These are phyloP conservation scores for Paramarasmius palmivorus DNA, from an alignment of 1,284 basidiomycete genomes.

Conservation along the genomic window DNA sequence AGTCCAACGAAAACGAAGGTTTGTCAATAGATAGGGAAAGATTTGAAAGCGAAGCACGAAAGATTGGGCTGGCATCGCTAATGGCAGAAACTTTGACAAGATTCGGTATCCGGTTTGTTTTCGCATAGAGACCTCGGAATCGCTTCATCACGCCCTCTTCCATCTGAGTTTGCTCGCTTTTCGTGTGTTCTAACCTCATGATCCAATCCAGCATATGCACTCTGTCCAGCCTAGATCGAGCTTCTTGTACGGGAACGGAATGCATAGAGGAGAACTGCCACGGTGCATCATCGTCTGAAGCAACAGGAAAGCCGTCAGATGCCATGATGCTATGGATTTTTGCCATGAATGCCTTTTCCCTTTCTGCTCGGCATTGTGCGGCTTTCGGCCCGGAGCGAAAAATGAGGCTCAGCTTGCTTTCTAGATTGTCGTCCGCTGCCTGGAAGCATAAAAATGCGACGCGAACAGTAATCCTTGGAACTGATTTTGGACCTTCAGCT, in stretches of 20 bases:
- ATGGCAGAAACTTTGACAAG: constrained; percentile 37
- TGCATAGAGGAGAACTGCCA: constrained; percentile 65
- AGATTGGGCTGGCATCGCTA: constrained; percentile 66
- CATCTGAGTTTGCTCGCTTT: constrained; percentile 32
- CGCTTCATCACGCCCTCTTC: constrained; percentile 33
- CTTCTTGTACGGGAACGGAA: constrained; percentile 72
- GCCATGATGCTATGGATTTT: constrained; percentile 68
- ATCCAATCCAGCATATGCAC: constrained; percentile 85
- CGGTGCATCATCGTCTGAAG: constrained; percentile 24
- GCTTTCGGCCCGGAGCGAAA: constrained; percentile 81
- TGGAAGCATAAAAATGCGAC: constrained; percentile 72
- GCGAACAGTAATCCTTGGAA: constrained; percentile 68
- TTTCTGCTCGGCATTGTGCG: constrained; percentile 70
- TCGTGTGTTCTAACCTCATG: constrained; percentile 45
- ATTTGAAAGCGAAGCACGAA: constrained; percentile 68
- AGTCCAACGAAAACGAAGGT: constrained; percentile 62
- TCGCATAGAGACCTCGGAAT: constrained; percentile 26
- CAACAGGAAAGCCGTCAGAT: constrained; percentile 32
- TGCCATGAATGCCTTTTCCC: constrained; percentile 81
- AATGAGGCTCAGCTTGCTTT: constrained; percentile 78
- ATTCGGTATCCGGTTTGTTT: constrained; percentile 31
- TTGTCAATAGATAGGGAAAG: constrained; percentile 60
- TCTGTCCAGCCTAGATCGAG: constrained; percentile 70
- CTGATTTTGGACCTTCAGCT: constrained; percentile 68
- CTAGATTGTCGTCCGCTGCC: constrained; percentile 88